phyloP scores from a whole-genome alignment of 805 yeast species.

The Candida ipomoeae region DNA sequence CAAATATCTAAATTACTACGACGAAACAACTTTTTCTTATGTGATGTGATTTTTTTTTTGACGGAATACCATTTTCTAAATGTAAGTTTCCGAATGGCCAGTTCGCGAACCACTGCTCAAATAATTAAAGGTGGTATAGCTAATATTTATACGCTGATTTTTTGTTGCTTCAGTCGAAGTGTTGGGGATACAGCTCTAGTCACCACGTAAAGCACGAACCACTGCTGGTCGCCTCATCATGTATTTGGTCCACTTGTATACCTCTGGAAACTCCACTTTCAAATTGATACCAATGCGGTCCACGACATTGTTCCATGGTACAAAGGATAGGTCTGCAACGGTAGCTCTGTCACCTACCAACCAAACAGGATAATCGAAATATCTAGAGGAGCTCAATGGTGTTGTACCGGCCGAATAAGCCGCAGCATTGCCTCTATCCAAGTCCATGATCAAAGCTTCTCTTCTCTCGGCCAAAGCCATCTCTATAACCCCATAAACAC shows the following conservation, averaged over 20 bases:
- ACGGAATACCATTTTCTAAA: background rate
- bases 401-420: constrained; percentile 86
- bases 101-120: background rate
- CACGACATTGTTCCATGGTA: constrained; percentile 96
- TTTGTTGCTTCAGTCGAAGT: background rate
- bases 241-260: constrained; percentile 89
- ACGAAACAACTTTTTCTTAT: background rate
- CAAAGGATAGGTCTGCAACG: constrained; percentile 87
- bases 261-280: constrained; percentile 88
- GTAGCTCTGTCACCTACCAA: constrained; percentile 78
- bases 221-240: constrained; percentile 97
- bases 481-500: constrained; percentile 91
- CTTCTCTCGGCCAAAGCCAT: constrained; percentile 92
- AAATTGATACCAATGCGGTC: constrained; percentile 88
- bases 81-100: background rate
- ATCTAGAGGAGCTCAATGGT: constrained; percentile 77
- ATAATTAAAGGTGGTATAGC: background rate
- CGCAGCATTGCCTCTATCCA: constrained; percentile 83
- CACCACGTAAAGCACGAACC: constrained; percentile 77
- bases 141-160: background rate
- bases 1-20: background rate
- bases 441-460: constrained; percentile 84
- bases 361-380: constrained; percentile 94
- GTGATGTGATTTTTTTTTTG: background rate
- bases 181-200: constrained; percentile 20